These are phyloP conservation scores for Imleria badia DNA, from an alignment of 768 basidiomycete genomes.

Conservation along the genomic window DNA sequence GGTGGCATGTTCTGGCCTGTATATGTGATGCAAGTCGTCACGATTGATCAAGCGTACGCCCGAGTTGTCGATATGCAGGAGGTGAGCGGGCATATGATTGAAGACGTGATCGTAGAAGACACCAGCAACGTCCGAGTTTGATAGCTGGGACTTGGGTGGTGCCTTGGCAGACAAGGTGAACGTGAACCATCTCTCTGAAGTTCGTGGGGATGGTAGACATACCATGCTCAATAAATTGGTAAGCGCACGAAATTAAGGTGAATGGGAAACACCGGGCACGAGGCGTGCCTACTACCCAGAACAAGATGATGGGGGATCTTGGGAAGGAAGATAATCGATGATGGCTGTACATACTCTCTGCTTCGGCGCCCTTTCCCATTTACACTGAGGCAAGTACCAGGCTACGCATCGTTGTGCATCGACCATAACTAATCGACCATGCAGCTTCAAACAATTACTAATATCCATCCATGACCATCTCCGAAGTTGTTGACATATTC, in stretches of 20 bases:
- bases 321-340: neutral
- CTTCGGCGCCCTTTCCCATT: neutral
- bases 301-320: neutral
- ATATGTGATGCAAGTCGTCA: constrained; percentile 14
- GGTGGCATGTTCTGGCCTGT: constrained; percentile 7
- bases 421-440: neutral
- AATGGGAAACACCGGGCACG: too few species aligned
- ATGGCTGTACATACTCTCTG: neutral
- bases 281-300: too few species aligned
- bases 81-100: constrained; percentile 17
- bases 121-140: neutral
- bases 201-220: neutral
- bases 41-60: constrained; percentile 9
- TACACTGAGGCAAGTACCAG: neutral
- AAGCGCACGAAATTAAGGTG: neutral
- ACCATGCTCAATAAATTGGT: neutral
- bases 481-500: constrained; percentile 17
- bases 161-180: neutral
- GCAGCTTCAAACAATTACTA: neutral
- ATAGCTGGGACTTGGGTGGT: neutral
- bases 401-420: neutral
- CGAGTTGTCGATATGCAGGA: constrained; percentile 11
- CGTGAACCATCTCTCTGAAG: neutral
- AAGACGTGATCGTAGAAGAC: constrained; percentile 17
- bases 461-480: constrained; percentile 16